These are phyloP conservation scores for Ascocoryne sarcoides DNA, from an alignment of 2,329 filamentous ascomycete species.

Conservation along the genomic window DNA sequence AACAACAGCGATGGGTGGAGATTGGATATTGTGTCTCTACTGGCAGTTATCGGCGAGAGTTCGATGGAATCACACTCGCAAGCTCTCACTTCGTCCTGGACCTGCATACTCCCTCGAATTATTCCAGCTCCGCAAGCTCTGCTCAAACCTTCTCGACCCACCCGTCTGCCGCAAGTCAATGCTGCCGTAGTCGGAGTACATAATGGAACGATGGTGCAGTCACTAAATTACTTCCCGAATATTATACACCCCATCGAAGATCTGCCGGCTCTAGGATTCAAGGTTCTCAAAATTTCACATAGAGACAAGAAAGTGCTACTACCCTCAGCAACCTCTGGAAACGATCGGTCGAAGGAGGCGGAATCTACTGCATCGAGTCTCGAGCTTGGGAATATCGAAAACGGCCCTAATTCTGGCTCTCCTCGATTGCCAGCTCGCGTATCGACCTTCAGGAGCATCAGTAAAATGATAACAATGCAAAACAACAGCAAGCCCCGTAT, in stretches of 20 bases:
- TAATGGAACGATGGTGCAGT: constrained; percentile 44
- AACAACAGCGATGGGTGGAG: constrained; percentile 38
- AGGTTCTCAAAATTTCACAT: constrained; percentile 41
- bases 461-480: constrained; percentile 10
- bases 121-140: constrained; percentile 55
- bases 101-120: constrained; percentile 50
- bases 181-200: constrained; percentile 50
- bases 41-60: constrained; percentile 54
- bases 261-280: constrained; percentile 37
- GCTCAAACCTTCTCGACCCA: constrained; percentile 46
- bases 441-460: constrained; percentile 13
- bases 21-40: constrained; percentile 52
- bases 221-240: constrained; percentile 53
- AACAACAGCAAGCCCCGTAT: constrained; percentile 38
- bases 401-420: constrained; percentile 3
- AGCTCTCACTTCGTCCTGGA: constrained; percentile 47
- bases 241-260: constrained; percentile 45
- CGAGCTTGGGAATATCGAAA: constrained; percentile 10
- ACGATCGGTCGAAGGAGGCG: neutral
- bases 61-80: constrained; percentile 50
- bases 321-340: neutral
- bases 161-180: constrained; percentile 44
- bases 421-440: constrained; percentile 4
- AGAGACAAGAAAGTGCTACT: constrained; percentile 5
- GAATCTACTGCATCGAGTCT: constrained; percentile 24